These are phyloP conservation scores for Neurospora sp. DNA, from an alignment of 495 filamentous ascomycete genomes.

Conservation along the genomic window DNA sequence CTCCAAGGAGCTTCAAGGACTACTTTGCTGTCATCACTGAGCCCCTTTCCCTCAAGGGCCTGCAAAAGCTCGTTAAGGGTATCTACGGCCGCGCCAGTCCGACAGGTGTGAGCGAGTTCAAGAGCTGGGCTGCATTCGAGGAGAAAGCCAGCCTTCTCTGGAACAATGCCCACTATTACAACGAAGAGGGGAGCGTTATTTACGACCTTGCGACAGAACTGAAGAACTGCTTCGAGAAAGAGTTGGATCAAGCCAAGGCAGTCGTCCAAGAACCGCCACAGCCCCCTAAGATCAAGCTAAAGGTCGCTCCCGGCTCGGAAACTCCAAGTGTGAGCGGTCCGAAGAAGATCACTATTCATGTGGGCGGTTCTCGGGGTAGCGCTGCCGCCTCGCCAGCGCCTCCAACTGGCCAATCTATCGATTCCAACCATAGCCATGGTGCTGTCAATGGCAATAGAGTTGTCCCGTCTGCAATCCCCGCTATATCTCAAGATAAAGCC, in stretches of 20 bases:
- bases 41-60: conserved; percentile 58
- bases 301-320: conserved; percentile 39
- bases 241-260: conserved; percentile 58
- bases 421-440: conserved; percentile 18
- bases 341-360: conserved; percentile 47
- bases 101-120: conserved; percentile 60
- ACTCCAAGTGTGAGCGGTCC: conserved; percentile 20
- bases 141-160: conserved; percentile 68
- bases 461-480: conserved; percentile 10
- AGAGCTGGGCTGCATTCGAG: conserved; percentile 71
- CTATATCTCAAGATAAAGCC: conserved; percentile 27
- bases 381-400: conserved; percentile 47
- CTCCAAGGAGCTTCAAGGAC: conserved; percentile 51
- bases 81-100: conserved; percentile 52
- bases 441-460: conserved; percentile 19
- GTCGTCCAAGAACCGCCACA: conserved; percentile 53
- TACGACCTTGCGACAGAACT: conserved; percentile 60
- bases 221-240: conserved; percentile 56
- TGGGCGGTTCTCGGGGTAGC: conserved; percentile 40
- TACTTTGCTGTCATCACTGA: conserved; percentile 70
- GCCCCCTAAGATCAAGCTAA: conserved; percentile 63
- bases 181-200: conserved; percentile 79
- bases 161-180: conserved; percentile 79
- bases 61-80: conserved; percentile 64
- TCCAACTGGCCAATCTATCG: conserved; percentile 29